These are phyloP conservation scores for Wallacemonas rigidus DNA, from an alignment of 208 protist genomes.

Conservation along the genomic window DNA sequence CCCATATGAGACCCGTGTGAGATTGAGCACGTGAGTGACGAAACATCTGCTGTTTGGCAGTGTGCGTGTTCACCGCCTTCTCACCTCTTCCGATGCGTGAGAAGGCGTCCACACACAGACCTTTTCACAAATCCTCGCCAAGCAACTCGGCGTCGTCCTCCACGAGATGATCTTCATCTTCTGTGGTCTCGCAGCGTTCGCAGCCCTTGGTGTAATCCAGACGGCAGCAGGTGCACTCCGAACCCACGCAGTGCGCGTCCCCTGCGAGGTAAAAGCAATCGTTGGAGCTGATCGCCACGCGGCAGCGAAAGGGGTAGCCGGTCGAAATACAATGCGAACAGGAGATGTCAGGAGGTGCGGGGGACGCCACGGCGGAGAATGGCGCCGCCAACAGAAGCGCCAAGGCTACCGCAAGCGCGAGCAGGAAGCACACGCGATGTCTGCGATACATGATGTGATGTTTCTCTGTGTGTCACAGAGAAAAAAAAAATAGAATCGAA, in stretches of 20 bases:
- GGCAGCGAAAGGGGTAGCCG: slow-evolving; percentile 10
- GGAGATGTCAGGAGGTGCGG: background rate
- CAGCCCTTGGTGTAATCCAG: slow-evolving; percentile 24
- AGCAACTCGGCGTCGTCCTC: slow-evolving; percentile 18
- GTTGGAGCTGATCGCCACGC: background rate
- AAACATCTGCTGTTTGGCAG: background rate
- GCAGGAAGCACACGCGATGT: background rate
- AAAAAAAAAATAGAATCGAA: no score
- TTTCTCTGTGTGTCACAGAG: no score
- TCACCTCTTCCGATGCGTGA: no score
- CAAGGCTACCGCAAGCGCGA: background rate
- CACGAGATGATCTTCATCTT: slow-evolving; percentile 1
- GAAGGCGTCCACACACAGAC: background rate
- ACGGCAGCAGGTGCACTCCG: slow-evolving; percentile 31
- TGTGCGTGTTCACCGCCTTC: no score
- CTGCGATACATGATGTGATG: background rate
- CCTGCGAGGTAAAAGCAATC: slow-evolving; percentile 22
- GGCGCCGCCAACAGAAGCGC: background rate
- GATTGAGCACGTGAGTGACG: no score
- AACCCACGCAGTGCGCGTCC: slow-evolving; percentile 28
- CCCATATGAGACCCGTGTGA: no score
- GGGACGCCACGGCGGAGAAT: background rate
- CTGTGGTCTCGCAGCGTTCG: slow-evolving; percentile 21
- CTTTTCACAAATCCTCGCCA: slow-evolving; percentile 4
- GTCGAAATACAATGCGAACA: slow-evolving; percentile 3